These are phyloP conservation scores for Diaporthe aspalathi DNA, from an alignment of 2,329 filamentous ascomycete species.

Conservation along the genomic window DNA sequence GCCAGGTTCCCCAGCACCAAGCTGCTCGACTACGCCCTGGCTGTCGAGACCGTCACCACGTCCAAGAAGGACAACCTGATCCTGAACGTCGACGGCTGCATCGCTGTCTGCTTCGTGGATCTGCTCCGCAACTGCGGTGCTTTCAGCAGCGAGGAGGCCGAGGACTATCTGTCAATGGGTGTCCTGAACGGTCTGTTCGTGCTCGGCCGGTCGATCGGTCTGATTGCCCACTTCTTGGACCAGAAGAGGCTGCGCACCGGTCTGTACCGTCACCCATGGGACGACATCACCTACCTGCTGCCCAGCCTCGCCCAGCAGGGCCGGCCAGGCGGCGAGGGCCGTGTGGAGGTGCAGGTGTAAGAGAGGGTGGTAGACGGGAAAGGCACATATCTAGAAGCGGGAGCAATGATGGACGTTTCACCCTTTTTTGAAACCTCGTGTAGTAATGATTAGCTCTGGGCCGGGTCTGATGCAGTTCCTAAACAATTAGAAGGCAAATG, in stretches of 20 bases:
- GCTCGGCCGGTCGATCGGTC: conserved; percentile 94
- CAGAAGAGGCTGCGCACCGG: conserved; percentile 99
- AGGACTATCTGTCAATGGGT: conserved; percentile 99
- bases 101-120: conserved; percentile 99
- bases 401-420: conserved; percentile 30
- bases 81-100: conserved; percentile 97
- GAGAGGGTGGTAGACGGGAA: conserved; percentile 26
- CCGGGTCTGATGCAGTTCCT: conserved; percentile 37
- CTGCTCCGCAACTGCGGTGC: conserved; percentile 97
- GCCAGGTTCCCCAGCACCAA: conserved; percentile 98
- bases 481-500: conserved; percentile 37
- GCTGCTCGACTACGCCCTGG: conserved; percentile 97
- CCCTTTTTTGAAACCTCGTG: conserved; percentile 36
- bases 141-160: conserved; percentile 94
- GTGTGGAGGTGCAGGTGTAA: conserved; percentile 89
- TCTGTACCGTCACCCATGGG: conserved; percentile 99
- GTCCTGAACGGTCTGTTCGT: conserved; percentile 99
- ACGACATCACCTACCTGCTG: conserved; percentile 95
- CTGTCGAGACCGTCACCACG: conserved; percentile 97
- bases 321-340: conserved; percentile 80
- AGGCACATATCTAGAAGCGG: conserved; percentile 36
- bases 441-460: conserved; percentile 40
- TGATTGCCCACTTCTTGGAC: conserved; percentile 99
- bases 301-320: conserved; percentile 79
- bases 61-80: conserved; percentile 99